Evolutionary conservation across 345 rosid species (phyloP).

Genomic region (Aethionema arabicum): DNA sequence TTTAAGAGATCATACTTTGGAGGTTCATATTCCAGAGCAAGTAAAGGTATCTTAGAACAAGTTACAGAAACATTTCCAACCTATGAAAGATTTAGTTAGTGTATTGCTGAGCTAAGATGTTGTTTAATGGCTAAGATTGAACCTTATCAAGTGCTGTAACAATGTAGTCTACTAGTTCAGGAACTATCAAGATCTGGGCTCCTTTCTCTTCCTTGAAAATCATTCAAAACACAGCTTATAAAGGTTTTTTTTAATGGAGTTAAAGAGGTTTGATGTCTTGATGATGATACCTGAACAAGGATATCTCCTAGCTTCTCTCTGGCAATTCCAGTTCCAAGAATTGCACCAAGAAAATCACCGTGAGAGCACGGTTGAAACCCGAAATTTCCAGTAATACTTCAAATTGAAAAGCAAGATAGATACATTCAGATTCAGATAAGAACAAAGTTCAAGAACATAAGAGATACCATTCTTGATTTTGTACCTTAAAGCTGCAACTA

Average conservation of each 20-base stretch:
- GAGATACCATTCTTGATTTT: slow-evolving; percentile 6
- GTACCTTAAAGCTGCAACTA: slow-evolving; percentile 75
- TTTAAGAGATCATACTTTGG: slow-evolving; percentile 54
- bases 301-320: slow-evolving; percentile 92
- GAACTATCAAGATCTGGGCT: slow-evolving; percentile 80
- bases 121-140: not conserved
- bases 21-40: slow-evolving; percentile 79
- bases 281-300: slow-evolving; percentile 66
- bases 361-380: slow-evolving; percentile 78
- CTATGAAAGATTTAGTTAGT: slow-evolving; percentile 39
- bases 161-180: slow-evolving; percentile 82
- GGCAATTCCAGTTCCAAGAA: slow-evolving; percentile 87
- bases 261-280: not conserved
- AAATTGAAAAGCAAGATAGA: slow-evolving; percentile 11
- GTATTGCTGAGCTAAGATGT: slow-evolving; percentile 5
- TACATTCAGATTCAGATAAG: slow-evolving; percentile 7
- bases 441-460: slow-evolving; percentile 9
- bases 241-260: slow-evolving; percentile 4
- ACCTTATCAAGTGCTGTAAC: slow-evolving; percentile 82
- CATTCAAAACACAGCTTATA: not conserved
- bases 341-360: slow-evolving; percentile 91
- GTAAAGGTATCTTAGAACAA: slow-evolving; percentile 73
- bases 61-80: slow-evolving; percentile 84
- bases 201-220: slow-evolving; percentile 73
- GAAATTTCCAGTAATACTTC: slow-evolving; percentile 79